Evolutionary conservation across 2,329 filamentous ascomycete genomes (phyloP), one percentile per base, ranked within the genome.

Genomic region (Zymoseptoria passerinii): DNA sequence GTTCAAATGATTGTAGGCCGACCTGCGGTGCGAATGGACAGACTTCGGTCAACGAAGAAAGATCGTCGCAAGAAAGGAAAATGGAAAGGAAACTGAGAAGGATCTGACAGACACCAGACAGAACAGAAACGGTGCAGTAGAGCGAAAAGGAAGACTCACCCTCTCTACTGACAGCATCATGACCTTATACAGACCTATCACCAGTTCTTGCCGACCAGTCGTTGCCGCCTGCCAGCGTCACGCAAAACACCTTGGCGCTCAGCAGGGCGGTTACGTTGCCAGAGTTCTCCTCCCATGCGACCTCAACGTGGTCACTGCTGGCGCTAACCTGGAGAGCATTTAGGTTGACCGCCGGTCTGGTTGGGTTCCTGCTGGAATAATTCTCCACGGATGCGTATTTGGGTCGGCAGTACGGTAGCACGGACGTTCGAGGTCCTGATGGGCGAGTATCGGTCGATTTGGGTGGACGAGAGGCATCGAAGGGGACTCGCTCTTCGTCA

Each of bases 41-140:
- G 66, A 68, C 74, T 75, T 76, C 76, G 75, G 70, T 76, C 75
- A 76, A 77, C 76, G 75, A 65, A 61, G 63, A 52, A 50, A 48
- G 54, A 76, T 74, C 48, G 53, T n/a, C 54, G 59, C 60, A 44
- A 57, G 53, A 58, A 61, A 63, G 61, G 50, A 49, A 64, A 65
- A 57, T 53, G 44, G 62, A 65, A 66, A 65, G 56, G 59, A 67
- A 65, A 64, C 2, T 16, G 35, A 44, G 65, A 61, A 63, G 59
- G 57, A 60, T 62, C 48, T 58, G 61, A 63, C 59, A 52, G 59
- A 62, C 63, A 62, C 61, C 59, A 61, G 28, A 29, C 56, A 61
- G 64, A 54, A 60, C 51, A 63, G 53, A 61, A 53, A 51, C 58
- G 55, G 57, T 60, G 61, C 58, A 62, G 58, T 60, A 65, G 57